Conservation (phyloP, 176 grass and related monocot species). For the Poa pratensis region DNA sequence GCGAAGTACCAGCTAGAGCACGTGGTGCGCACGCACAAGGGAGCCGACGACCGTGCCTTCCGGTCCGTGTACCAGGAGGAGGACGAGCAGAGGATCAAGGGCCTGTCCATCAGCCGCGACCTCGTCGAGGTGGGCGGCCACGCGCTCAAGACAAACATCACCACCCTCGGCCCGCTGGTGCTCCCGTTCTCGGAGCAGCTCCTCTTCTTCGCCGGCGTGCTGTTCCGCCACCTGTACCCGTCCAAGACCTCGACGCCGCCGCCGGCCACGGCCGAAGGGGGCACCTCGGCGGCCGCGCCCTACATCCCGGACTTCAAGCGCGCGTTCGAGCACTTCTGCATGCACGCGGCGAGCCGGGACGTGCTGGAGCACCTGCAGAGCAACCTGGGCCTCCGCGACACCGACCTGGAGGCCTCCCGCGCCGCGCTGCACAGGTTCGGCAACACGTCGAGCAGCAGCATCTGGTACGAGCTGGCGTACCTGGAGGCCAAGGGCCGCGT, state of each 20-base stretch:
- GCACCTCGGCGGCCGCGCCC: constrained; percentile 50
- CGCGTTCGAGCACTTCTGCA: constrained; percentile 98
- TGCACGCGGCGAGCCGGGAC: constrained; percentile 89
- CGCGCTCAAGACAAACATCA: constrained; percentile 99
- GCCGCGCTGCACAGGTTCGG: constrained; percentile 94
- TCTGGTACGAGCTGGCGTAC: constrained; percentile 98
- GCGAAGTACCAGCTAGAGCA: constrained; percentile 96
- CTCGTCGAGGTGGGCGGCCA: constrained; percentile 92
- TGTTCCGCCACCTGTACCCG: constrained; percentile 90
- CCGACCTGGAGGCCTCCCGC: constrained; percentile 85
- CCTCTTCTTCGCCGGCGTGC: constrained; percentile 86
- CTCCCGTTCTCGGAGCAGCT: constrained; percentile 97
- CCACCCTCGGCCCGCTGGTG: constrained; percentile 85
- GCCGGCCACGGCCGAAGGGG: background rate
- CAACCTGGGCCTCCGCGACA: constrained; percentile 76
- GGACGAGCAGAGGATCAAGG: constrained; percentile 92
- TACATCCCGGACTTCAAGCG: constrained; percentile 99
- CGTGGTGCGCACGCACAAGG: constrained; percentile 96
- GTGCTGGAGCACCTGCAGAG: constrained; percentile 92
- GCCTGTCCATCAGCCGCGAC: constrained; percentile 90
- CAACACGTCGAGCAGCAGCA: constrained; percentile 95
- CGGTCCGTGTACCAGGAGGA: constrained; percentile 98
- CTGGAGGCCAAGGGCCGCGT: constrained; percentile 90
- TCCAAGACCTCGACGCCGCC: constrained; percentile 46
- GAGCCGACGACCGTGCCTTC: constrained; percentile 86